Percentiles rank a stretch among this genome's conserved stretches.
Conservation (phyloP, 2,329 filamentous ascomycete genomes). For the Alternaria sp. region DNA sequence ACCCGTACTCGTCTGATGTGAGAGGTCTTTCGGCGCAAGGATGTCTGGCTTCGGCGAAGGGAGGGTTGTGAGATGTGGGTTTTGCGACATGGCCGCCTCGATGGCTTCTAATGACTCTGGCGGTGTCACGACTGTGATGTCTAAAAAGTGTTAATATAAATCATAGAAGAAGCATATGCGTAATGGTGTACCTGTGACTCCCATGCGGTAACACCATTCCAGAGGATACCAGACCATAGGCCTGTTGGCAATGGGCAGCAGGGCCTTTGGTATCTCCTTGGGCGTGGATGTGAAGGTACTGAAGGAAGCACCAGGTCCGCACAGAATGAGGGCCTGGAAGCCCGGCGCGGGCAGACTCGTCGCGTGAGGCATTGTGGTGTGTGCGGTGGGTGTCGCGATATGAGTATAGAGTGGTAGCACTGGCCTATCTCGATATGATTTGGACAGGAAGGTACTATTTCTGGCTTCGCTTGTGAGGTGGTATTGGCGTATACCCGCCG, state of each 20-base stretch:
- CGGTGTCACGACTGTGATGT: conserved; percentile 64
- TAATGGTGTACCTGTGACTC: conserved; percentile 66
- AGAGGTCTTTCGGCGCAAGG: conserved; percentile 75
- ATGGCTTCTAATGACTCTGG: conserved; percentile 68
- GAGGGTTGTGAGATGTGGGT: conserved; percentile 76
- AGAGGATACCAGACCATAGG: conserved; percentile 92
- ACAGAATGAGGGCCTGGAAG: conserved; percentile 83
- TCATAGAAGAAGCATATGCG: too few relatives aligned
- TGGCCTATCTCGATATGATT: background rate
- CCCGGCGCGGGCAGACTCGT: conserved; percentile 72
- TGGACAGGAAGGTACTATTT: background rate
- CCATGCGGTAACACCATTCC: conserved; percentile 83
- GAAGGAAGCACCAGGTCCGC: conserved; percentile 81
- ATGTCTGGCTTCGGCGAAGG: conserved; percentile 76
- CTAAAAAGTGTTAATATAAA: conserved; percentile 27
- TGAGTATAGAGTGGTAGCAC: background rate
- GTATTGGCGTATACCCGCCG: background rate
- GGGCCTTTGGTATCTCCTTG: conserved; percentile 80
- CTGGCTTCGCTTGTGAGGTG: background rate
- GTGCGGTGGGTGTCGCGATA: background rate
- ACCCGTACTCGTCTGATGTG: conserved; percentile 86
- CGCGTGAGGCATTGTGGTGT: conserved; percentile 74
- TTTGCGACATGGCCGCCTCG: conserved; percentile 73
- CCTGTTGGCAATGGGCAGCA: conserved; percentile 81
- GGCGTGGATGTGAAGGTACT: conserved; percentile 82